Evolutionary conservation across 2,329 filamentous ascomycete species (phyloP).

Genomic region (Juglanconis oblonga): DNA sequence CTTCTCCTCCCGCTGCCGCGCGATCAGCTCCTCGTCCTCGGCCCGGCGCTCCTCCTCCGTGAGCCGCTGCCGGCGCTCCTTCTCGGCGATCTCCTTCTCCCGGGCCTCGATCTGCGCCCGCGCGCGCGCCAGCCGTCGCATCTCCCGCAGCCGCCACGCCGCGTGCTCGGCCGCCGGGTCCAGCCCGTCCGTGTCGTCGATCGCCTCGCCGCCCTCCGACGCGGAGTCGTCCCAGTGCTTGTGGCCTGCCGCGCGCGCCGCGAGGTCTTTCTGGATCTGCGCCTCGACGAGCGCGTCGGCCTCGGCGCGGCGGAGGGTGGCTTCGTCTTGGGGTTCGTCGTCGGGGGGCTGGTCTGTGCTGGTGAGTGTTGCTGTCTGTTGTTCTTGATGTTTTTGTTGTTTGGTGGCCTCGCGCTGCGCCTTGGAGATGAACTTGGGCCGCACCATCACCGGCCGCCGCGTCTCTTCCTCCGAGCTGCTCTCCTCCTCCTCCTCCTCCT

Average conservation of each 20-base stretch:
- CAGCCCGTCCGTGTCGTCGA: conserved; percentile 84
- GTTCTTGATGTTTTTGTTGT: background rate
- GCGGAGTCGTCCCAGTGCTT: conserved; percentile 80
- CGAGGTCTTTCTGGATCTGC: conserved; percentile 78
- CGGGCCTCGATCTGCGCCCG: conserved; percentile 78
- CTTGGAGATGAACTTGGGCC: conserved; percentile 63
- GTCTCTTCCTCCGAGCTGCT: conserved; percentile 55
- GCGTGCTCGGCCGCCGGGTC: conserved; percentile 87
- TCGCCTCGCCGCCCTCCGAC: conserved; percentile 63
- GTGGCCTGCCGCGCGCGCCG: conserved; percentile 70
- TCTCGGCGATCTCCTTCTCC: conserved; percentile 83
- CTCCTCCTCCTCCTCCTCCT: conserved; percentile 38
- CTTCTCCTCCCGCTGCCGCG: conserved; percentile 76
- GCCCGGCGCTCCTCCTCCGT: conserved; percentile 80
- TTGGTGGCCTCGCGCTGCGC: conserved; percentile 41
- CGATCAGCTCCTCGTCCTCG: conserved; percentile 78
- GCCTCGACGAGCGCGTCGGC: conserved; percentile 81
- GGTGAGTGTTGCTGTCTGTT: background rate
- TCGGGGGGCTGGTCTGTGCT: conserved; percentile 22
- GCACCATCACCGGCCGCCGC: conserved; percentile 55
- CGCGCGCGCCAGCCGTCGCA: conserved; percentile 83
- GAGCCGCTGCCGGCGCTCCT: conserved; percentile 83
- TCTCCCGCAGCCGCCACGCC: conserved; percentile 90
- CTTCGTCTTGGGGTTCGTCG: conserved; percentile 39
- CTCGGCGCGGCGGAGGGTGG: conserved; percentile 64